Base-by-base conservation (phyloP, 2,329 filamentous ascomycete species). In the Plectosphaerella cucumerina region DNA sequence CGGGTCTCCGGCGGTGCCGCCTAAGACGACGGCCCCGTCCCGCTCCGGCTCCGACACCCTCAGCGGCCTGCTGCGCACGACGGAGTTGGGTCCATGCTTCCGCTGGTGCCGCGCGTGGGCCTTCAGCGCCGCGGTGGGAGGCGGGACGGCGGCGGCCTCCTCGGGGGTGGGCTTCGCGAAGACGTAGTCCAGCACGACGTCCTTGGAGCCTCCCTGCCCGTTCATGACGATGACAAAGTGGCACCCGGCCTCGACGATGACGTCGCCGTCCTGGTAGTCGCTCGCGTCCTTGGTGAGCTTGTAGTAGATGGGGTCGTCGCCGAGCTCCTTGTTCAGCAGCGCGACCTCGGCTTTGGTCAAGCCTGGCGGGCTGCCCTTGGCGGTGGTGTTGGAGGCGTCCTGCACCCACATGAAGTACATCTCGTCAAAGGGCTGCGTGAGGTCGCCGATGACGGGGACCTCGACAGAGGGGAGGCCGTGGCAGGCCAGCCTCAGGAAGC, bases 381-480 rank as follows among this genome's bases (percentile, higher is more conserved):
- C 14, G 31, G 31, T 34, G 8, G 31, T 34, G 8, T 34, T 48
- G 10, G 58, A 33, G 4, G 47, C 50, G 35, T 66, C 65, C 44
- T 67, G 60, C 2, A 67, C 58, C 64, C 62, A 69, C 35, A 68
- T 51, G 41, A 62, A 65, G 21, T 60, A 64, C 53, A 68, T 53
- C 49, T 68, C 66, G 33, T 70, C 65, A 31, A 70, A 60, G 1
- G 67, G 67, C 50, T 67, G 67, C 2, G 51, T 51, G 8, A 70
- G 21, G 14, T 58, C 53, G 2, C 67, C 67, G 9, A 70, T 53
- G 1, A 68, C 39, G 1, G 63, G 63, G 11, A 69, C 48, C 6
- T 60, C 54, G 41, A 67, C 23, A 1, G 48, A 10, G 3, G 60
- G 54, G 6, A 66, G 51, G 14, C 50, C 39, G n/a, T 49, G 15